Percentiles rank a stretch among this genome's conserved stretches.
Conservation (phyloP, 768 basidiomycete species). For the Hericium rajendrae region DNA sequence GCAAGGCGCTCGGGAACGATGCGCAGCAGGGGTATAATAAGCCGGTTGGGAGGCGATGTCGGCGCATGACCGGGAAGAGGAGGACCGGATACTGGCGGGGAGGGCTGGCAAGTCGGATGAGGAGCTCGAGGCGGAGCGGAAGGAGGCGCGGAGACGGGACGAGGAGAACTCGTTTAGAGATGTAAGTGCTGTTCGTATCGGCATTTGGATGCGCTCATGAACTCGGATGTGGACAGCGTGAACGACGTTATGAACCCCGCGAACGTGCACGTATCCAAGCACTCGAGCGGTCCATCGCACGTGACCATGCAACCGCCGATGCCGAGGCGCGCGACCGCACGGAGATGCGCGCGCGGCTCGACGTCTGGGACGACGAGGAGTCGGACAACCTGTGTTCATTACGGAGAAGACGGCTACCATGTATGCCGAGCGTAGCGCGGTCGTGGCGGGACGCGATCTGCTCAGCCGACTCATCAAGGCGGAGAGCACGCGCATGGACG, state of each 20-base stretch:
- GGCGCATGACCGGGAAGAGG: slow-evolving; percentile 34
- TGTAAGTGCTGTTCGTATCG: slow-evolving; percentile 38
- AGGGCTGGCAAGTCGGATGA: slow-evolving; percentile 68
- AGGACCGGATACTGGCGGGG: slow-evolving; percentile 23
- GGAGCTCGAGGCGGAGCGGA: slow-evolving; percentile 76
- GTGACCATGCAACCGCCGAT: slow-evolving; percentile 62
- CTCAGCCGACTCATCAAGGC: slow-evolving; percentile 13
- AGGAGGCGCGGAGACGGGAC: slow-evolving; percentile 63
- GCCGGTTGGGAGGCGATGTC: slow-evolving; percentile 49
- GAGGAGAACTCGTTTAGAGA: slow-evolving; percentile 82
- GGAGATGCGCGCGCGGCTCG: slow-evolving; percentile 73
- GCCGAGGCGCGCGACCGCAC: slow-evolving; percentile 71
- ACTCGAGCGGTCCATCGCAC: slow-evolving; percentile 65
- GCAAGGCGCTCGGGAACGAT: slow-evolving; percentile 21
- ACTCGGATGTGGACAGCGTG: slow-evolving; percentile 44
- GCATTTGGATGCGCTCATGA: not conserved
- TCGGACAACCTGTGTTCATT: slow-evolving; percentile 46
- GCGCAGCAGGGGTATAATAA: slow-evolving; percentile 71
- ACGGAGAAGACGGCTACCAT: not conserved
- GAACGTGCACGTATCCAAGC: slow-evolving; percentile 75
- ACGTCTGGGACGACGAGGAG: slow-evolving; percentile 89
- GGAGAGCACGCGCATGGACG: not conserved
- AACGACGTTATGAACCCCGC: slow-evolving; percentile 86
- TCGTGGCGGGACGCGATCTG: slow-evolving; percentile 5
- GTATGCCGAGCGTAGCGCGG: not conserved